These are phyloP conservation scores for Candida wancherniae DNA, from an alignment of 805 yeast species.

Conservation along the genomic window DNA sequence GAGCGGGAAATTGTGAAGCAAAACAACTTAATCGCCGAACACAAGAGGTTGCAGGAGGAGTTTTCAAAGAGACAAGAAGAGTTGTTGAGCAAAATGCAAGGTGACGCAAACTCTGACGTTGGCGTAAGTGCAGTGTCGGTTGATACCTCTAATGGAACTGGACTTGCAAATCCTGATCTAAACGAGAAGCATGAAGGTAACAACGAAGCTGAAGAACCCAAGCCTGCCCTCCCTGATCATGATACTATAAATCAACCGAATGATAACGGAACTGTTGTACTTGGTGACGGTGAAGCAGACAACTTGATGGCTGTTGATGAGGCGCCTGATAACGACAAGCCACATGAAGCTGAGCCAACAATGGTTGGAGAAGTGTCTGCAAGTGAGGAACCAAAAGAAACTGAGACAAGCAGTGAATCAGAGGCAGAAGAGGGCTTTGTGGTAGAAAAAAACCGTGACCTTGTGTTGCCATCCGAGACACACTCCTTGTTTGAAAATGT, in stretches of 20 bases:
- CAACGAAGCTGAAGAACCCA: too few relatives aligned
- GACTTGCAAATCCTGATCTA: neutral
- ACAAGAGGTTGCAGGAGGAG: conserved; percentile 25
- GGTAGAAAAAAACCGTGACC: conserved; percentile 54
- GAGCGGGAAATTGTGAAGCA: conserved; percentile 59
- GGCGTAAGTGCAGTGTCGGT: too few relatives aligned
- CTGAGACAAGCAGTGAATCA: conserved; percentile 21
- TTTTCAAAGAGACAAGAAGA: conserved; percentile 16
- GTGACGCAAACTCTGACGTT: neutral
- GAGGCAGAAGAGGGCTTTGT: conserved; percentile 32
- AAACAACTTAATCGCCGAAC: conserved; percentile 36
- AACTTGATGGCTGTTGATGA: too few relatives aligned
- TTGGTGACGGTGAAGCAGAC: too few relatives aligned
- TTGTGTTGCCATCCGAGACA: conserved; percentile 23
- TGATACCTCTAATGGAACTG: too few relatives aligned
- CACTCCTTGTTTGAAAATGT: conserved; percentile 22
- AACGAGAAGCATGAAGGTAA: conserved; percentile 2
- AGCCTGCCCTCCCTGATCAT: too few relatives aligned
- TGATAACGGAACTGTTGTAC: too few relatives aligned
- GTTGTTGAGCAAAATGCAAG: conserved; percentile 3
- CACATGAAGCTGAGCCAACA: too few relatives aligned
- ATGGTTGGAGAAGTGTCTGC: too few relatives aligned
- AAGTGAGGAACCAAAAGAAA: too few relatives aligned
- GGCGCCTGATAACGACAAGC: too few relatives aligned
- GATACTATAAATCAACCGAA: too few relatives aligned